A percentile compares a stretch with the other conserved stretches of the same genome.
Evolutionary conservation across 225 moss, liverwort and hornwort species (phyloP).

Genomic region (Polytrichum commune): DNA sequence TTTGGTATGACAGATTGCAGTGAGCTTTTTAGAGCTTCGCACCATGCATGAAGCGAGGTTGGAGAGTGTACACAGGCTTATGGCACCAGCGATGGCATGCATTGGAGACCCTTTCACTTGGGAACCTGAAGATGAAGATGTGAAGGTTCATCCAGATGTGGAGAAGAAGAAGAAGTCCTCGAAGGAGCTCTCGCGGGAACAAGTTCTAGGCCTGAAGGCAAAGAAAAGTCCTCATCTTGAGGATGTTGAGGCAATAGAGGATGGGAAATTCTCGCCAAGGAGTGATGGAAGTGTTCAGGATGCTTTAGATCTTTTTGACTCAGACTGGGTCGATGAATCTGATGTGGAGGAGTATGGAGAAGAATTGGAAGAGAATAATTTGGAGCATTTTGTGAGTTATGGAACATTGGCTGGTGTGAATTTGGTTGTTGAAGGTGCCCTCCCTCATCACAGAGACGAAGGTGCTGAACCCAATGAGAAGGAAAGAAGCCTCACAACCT

Average conservation of each 20-base stretch:
- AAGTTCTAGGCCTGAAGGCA: constrained; percentile 44
- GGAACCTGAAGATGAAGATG: constrained; percentile 75
- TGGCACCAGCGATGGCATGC: constrained; percentile 96
- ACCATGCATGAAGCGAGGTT: constrained; percentile 71
- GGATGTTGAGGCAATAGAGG: constrained; percentile 60
- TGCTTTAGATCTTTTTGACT: constrained; percentile 77
- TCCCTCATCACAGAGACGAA: constrained; percentile 79
- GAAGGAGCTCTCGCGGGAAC: constrained; percentile 50
- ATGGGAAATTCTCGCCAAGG: constrained; percentile 76
- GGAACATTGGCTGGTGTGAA: constrained; percentile 92
- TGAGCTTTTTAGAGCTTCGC: constrained; percentile 76
- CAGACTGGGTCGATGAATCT: constrained; percentile 70
- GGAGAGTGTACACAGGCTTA: constrained; percentile 82
- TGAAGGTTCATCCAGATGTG: constrained; percentile 44
- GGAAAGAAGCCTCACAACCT: constrained; percentile 55
- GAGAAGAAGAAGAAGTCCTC: constrained; percentile 61
- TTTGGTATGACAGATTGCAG: constrained; percentile 49
- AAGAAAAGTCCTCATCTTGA: constrained; percentile 53
- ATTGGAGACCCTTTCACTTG: constrained; percentile 75
- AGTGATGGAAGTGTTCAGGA: constrained; percentile 80
- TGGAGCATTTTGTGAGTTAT: constrained; percentile 85
- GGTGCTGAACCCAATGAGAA: constrained; percentile 32
- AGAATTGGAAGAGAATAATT: constrained; percentile 47
- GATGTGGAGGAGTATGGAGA: constrained; percentile 67
- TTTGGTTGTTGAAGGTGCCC: constrained; percentile 87